phyloP scores from a whole-genome alignment of 1,284 basidiomycete genomes.

The Irpex sp. region DNA sequence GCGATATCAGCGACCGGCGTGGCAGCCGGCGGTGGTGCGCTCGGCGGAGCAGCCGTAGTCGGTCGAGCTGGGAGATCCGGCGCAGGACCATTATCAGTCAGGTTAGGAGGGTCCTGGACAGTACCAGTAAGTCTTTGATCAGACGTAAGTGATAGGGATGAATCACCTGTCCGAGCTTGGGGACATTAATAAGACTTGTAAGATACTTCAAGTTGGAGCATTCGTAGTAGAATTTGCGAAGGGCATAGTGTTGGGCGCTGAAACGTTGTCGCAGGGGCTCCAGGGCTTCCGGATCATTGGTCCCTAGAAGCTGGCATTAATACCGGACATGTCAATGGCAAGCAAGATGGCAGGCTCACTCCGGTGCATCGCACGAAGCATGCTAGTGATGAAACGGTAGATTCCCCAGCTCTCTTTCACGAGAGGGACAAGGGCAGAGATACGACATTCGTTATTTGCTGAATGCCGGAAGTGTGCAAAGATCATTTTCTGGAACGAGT shows the following conservation, averaged over 20 bases:
- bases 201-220: slow-evolving; percentile 96
- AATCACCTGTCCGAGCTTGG: slow-evolving; percentile 83
- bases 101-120: slow-evolving; percentile 85
- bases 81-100: slow-evolving; percentile 78
- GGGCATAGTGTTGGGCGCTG: slow-evolving; percentile 83
- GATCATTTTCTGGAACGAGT: slow-evolving; percentile 94
- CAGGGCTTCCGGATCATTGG: slow-evolving; percentile 82
- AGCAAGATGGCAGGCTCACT: slow-evolving; percentile 43
- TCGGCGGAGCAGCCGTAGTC: slow-evolving; percentile 48
- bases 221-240: slow-evolving; percentile 96
- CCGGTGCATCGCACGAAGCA: slow-evolving; percentile 94
- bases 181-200: slow-evolving; percentile 93
- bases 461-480: slow-evolving; percentile 91
- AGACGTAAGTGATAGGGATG: no score
- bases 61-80: slow-evolving; percentile 90
- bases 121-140: no score
- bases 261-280: slow-evolving; percentile 85
- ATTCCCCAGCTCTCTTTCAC: slow-evolving; percentile 98
- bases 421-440: slow-evolving; percentile 88
- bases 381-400: slow-evolving; percentile 95
- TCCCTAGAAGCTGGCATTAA: slow-evolving; percentile 47
- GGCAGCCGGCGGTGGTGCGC: slow-evolving; percentile 61
- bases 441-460: slow-evolving; percentile 92
- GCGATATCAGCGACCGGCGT: slow-evolving; percentile 77
- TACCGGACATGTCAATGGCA: background rate